These are phyloP conservation scores for Saposhnikovia divaricata DNA, from an alignment of 129 eudicot species.

Conservation along the genomic window DNA sequence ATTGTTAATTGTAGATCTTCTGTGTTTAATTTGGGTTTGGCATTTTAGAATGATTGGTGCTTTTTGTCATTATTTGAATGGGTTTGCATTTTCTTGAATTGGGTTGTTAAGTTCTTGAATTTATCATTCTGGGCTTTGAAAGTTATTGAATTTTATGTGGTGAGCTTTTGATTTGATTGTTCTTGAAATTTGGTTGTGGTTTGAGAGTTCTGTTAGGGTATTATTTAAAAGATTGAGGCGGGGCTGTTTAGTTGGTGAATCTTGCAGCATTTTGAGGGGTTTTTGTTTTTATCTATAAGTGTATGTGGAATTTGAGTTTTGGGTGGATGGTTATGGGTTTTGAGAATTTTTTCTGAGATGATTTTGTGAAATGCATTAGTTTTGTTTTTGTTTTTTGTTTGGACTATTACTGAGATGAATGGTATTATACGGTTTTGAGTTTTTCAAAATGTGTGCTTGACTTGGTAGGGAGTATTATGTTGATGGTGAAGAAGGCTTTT, in stretches of 20 bases:
- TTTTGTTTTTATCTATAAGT: not conserved
- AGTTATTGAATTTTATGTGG: conserved; percentile 11
- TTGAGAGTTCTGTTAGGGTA: not conserved
- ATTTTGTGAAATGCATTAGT: not conserved
- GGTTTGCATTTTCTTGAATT: conserved; percentile 1
- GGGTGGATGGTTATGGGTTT: not conserved
- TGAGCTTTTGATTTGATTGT: conserved; percentile 10
- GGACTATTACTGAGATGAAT: not conserved
- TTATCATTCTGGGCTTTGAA: conserved; percentile 8
- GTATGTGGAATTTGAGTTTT: not conserved
- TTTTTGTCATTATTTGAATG: not conserved
- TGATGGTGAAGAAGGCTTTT: not conserved
- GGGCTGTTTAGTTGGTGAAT: conserved; percentile 2
- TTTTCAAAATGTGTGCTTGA: not conserved
- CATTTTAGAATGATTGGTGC: not conserved
- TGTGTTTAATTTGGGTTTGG: not conserved
- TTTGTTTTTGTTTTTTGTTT: not conserved
- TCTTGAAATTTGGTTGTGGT: not conserved
- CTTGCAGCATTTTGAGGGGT: not conserved
- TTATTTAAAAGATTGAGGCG: not conserved
- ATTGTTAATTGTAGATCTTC: not conserved
- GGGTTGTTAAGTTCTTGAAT: not conserved
- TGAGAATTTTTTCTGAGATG: not conserved
- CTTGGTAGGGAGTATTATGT: not conserved
- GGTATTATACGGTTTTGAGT: not conserved